Evolutionary conservation across 192 early-diverging fungal genomes (phyloP), one percentile per base, ranked within the genome.

Genomic region (Chytriomyces hyalinus): DNA sequence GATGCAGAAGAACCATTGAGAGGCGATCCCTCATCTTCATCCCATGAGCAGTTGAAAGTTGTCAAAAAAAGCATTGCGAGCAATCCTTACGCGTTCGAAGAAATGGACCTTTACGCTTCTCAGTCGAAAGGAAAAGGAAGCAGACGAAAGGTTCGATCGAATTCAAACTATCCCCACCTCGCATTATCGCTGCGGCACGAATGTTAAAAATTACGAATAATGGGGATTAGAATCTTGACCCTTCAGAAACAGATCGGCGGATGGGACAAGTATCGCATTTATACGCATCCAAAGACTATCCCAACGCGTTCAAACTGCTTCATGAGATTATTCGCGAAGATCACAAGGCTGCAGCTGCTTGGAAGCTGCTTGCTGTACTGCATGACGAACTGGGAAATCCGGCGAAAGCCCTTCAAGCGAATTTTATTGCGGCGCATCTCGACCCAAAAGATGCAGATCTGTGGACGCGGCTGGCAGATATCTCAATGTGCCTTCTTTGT

Each of bases 391-490:
- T 94, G 45, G 93, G 95, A 6, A 88, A 93, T 67, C 72, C 77
- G 11, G 81, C 82, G n/a, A 93, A 92, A 68, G 92, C 94, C 0
- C 74, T 94, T 49, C 89, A 94, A 73, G 74, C 95, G 7, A 89
- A 92, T 65, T 88, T 95, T 65, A 91, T 99, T n/a, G 96, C 96
- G 5, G 97, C 96, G 1, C 95, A 97, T 77, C 75, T 99, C 78
- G 86, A 88, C 6, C 86, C 90, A 20, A 89, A 89, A 57, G 92
- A 97, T 77, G 82, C 72, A 0, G 78, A 83, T 17, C 73, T 94
- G 43, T 99, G 97, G 97, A 94, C 93, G 67, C 90, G 90, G 50
- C 85, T 96, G 48, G 95, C 89, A 22, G 74, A 77, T 24, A 91
- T 91, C 68, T 93, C 94, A 60, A 88, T 87, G 91, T 90, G 83